Evolutionary conservation across 2,329 filamentous ascomycete species (phyloP).

Genomic region (Escovopsis weberi): DNA sequence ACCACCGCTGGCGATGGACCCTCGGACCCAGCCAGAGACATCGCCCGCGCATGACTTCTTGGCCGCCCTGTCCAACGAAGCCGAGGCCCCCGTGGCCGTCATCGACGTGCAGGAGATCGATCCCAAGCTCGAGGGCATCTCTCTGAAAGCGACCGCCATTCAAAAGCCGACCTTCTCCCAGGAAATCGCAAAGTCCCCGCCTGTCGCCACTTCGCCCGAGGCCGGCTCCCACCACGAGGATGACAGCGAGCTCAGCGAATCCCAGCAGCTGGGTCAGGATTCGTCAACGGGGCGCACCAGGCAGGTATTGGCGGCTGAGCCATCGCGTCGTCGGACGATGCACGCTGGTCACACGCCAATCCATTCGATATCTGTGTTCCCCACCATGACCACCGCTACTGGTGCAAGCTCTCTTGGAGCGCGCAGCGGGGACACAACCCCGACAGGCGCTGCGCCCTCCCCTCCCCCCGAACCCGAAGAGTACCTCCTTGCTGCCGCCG

Average conservation of each 20-base stretch:
- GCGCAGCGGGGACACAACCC: conserved; percentile 16
- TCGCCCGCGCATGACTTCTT: conserved; percentile 23
- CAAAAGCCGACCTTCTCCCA: conserved; percentile 37
- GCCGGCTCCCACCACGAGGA: background rate
- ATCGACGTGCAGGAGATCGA: conserved; percentile 45
- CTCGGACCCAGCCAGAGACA: conserved; percentile 27
- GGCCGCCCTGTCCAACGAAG: conserved; percentile 1
- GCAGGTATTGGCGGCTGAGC: conserved; percentile 31
- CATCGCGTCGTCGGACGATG: conserved; percentile 40
- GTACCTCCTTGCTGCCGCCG: no score
- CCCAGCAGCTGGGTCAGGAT: conserved; percentile 10
- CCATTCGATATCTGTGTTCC: conserved; percentile 39
- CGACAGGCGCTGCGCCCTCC: conserved; percentile 10
- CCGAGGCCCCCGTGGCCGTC: conserved; percentile 17
- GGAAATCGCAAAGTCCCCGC: conserved; percentile 13
- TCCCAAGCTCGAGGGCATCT: conserved; percentile 44
- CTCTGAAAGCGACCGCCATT: conserved; percentile 38
- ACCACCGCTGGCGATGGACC: conserved; percentile 26
- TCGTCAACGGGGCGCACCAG: conserved; percentile 29
- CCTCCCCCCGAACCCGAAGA: background rate
- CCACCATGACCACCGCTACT: conserved; percentile 26
- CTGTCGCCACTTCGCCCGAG: conserved; percentile 10
- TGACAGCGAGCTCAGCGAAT: conserved; percentile 4
- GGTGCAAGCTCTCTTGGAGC: conserved; percentile 15
- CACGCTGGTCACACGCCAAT: conserved; percentile 50